These are phyloP conservation scores for Discostella stelligeroides DNA, from an alignment of 108 stramenopile species.

Conservation along the genomic window DNA sequence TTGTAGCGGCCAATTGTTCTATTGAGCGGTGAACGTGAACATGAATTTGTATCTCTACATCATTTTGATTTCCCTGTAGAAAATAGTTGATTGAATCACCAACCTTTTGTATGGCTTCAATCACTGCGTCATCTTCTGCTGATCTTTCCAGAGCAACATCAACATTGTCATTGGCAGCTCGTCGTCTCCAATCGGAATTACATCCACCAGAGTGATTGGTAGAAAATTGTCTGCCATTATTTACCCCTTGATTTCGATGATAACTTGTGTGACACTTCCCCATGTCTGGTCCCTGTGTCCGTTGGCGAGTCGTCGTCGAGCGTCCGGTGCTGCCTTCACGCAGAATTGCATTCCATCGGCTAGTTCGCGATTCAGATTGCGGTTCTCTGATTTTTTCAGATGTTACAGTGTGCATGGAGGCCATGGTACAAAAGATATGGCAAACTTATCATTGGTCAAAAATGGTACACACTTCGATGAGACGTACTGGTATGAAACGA, in stretches of 20 bases:
- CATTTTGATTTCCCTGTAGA: too few relatives aligned
- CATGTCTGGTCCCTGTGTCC: too few relatives aligned
- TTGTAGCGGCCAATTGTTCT: background rate
- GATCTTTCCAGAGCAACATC: background rate
- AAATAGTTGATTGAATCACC: background rate
- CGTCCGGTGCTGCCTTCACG: background rate
- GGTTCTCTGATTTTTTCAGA: background rate
- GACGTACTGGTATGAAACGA: too few relatives aligned
- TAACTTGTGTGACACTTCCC: background rate
- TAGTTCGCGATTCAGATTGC: constrained; percentile 2
- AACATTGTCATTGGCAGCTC: constrained; percentile 5
- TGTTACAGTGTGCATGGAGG: background rate
- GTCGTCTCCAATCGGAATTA: constrained; percentile 8
- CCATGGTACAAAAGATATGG: too few relatives aligned
- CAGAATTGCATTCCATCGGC: constrained; percentile 9
- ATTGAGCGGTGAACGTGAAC: too few relatives aligned
- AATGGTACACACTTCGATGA: too few relatives aligned
- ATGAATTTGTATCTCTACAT: too few relatives aligned
- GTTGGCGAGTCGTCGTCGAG: background rate
- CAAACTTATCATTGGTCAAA: too few relatives aligned
- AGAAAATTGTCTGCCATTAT: too few relatives aligned
- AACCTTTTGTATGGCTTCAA: background rate
- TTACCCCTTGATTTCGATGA: too few relatives aligned
- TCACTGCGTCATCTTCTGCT: background rate
- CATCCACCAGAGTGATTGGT: too few relatives aligned